phyloP scores from a whole-genome alignment of 345 rosid genomes.

The Brassica incana region DNA sequence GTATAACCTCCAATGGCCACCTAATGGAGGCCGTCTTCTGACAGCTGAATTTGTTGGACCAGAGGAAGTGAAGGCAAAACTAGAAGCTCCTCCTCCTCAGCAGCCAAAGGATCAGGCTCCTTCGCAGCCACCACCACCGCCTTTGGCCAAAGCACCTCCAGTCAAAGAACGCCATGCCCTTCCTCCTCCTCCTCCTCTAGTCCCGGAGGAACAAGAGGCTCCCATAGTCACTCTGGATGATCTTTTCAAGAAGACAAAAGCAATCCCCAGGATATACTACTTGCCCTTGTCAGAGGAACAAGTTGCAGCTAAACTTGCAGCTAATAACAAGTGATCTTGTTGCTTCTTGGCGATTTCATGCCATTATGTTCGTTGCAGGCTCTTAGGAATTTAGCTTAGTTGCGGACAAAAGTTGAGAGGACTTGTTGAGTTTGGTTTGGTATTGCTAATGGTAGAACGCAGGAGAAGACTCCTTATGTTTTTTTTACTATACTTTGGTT shows the following conservation, averaged over 20 bases:
- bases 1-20: conserved; percentile 91
- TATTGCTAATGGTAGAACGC: conserved; percentile 30
- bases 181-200: conserved; percentile 51
- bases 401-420: conserved; percentile 29
- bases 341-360: neutral
- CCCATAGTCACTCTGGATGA: conserved; percentile 90
- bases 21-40: conserved; percentile 87
- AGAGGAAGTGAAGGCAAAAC: conserved; percentile 66
- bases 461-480: conserved; percentile 32
- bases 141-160: conserved; percentile 46
- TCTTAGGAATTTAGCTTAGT: conserved; percentile 33
- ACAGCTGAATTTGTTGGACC: conserved; percentile 85
- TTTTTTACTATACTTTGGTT: conserved; percentile 22
- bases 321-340: conserved; percentile 39
- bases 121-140: conserved; percentile 56
- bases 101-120: conserved; percentile 51
- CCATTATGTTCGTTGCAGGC: neutral
- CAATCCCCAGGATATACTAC: conserved; percentile 94
- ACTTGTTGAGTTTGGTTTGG: conserved; percentile 37
- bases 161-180: conserved; percentile 55
- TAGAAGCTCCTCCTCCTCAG: conserved; percentile 64
- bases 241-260: conserved; percentile 89
- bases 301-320: conserved; percentile 74
- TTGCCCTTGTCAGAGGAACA: conserved; percentile 88
- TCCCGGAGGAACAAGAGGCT: conserved; percentile 65